Evolutionary conservation across 2,329 filamentous ascomycete species (phyloP).

Genomic region (Chaetothyriales sp.): DNA sequence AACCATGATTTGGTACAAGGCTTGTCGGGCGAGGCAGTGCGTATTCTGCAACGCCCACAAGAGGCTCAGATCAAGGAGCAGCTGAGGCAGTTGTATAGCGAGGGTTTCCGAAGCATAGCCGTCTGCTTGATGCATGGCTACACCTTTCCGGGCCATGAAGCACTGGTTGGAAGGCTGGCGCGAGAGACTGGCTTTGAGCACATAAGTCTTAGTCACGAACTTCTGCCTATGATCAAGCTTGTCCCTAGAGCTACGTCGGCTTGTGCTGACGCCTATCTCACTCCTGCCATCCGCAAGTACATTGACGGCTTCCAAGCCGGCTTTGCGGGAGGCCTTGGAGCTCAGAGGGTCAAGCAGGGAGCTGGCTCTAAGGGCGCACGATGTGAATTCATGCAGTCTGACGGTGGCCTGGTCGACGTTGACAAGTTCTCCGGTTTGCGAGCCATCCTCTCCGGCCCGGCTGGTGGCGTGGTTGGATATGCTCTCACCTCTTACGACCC

Average conservation of each 20-base stretch:
- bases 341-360: conserved; percentile 54
- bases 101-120: conserved; percentile 65
- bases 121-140: conserved; percentile 89
- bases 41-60: conserved; percentile 48
- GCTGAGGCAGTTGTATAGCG: conserved; percentile 51
- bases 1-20: conserved; percentile 44
- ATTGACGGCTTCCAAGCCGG: conserved; percentile 62
- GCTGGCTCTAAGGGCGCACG: conserved; percentile 53
- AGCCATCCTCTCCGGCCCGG: conserved; percentile 78
- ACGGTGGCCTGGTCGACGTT: conserved; percentile 50
- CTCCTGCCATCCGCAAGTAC: conserved; percentile 64
- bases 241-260: conserved; percentile 61
- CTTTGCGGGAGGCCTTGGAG: conserved; percentile 67
- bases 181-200: conserved; percentile 69
- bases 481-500: conserved; percentile 81
- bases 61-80: conserved; percentile 41
- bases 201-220: conserved; percentile 62
- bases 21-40: conserved; percentile 57
- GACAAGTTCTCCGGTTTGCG: conserved; percentile 63
- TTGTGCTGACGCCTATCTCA: conserved; percentile 66
- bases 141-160: conserved; percentile 77
- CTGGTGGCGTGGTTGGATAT: conserved; percentile 88
- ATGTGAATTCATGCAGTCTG: conserved; percentile 95
- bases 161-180: conserved; percentile 59
- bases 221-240: conserved; percentile 82